These are phyloP conservation scores for Aquilaria agallochum DNA, from an alignment of 441 rosid genomes.

Conservation along the genomic window DNA sequence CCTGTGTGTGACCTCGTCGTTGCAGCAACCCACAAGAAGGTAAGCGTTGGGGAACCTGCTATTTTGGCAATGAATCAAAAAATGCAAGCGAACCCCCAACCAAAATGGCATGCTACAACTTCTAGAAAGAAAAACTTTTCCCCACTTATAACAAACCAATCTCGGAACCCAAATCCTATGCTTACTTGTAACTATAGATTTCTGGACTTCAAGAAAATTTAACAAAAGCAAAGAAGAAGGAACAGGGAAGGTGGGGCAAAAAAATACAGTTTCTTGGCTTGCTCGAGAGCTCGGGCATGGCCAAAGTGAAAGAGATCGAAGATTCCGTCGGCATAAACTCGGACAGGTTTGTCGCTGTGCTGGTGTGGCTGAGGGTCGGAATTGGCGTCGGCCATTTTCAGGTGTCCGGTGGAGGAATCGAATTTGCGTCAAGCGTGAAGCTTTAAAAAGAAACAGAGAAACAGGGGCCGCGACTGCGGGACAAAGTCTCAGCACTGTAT, in stretches of 20 bases:
- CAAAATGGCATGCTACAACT: no score
- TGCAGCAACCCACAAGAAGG: conserved; percentile 84
- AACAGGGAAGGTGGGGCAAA: neutral
- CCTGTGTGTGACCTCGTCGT: conserved; percentile 68
- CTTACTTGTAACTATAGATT: no score
- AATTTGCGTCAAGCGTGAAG: no score
- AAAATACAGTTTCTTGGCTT: conserved; percentile 84
- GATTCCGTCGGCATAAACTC: conserved; percentile 90
- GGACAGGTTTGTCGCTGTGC: conserved; percentile 41
- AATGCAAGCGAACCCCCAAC: neutral
- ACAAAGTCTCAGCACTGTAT: no score
- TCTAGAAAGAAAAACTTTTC: neutral
- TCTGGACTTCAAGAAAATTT: neutral
- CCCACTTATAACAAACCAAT: neutral
- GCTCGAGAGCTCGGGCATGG: conserved; percentile 95
- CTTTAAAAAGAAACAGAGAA: no score
- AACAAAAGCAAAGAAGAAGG: neutral
- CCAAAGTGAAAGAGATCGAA: conserved; percentile 93
- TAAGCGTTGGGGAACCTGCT: conserved; percentile 78
- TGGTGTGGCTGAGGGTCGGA: neutral
- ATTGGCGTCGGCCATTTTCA: no score
- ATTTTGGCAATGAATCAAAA: neutral
- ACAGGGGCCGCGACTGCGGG: no score
- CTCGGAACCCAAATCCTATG: neutral
- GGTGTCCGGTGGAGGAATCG: no score